These are phyloP conservation scores for Clitocybe nebularis DNA, from an alignment of 1,284 basidiomycete species.

Conservation along the genomic window DNA sequence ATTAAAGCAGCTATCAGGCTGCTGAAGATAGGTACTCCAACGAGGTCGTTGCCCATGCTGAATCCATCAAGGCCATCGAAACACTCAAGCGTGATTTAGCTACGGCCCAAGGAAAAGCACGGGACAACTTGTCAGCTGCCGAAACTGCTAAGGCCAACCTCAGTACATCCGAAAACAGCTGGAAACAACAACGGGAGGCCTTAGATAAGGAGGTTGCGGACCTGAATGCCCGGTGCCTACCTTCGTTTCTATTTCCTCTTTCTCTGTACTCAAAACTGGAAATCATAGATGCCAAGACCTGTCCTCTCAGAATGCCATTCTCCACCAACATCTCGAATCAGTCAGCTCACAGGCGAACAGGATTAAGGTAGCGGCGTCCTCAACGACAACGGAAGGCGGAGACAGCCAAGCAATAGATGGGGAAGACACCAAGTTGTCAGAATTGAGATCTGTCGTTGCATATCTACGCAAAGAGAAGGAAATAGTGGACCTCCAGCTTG, in stretches of 20 bases:
- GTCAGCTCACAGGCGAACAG: slow-evolving; percentile 78
- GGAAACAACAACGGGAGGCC: slow-evolving; percentile 73
- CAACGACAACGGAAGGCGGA: slow-evolving; percentile 35
- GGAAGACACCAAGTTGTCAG: slow-evolving; percentile 59
- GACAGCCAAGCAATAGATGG: slow-evolving; percentile 44
- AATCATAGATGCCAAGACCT: slow-evolving; percentile 67
- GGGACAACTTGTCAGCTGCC: slow-evolving; percentile 55
- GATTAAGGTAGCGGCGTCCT: slow-evolving; percentile 64
- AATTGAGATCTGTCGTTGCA: slow-evolving; percentile 77
- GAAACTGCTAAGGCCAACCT: slow-evolving; percentile 78
- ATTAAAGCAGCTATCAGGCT: slow-evolving; percentile 36
- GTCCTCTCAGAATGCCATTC: slow-evolving; percentile 69
- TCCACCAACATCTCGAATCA: slow-evolving; percentile 85
- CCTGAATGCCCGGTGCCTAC: slow-evolving; percentile 59
- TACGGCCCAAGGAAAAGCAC: slow-evolving; percentile 44
- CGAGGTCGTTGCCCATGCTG: slow-evolving; percentile 81
- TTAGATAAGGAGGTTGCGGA: slow-evolving; percentile 77
- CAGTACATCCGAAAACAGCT: slow-evolving; percentile 67
- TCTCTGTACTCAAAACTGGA: not conserved
- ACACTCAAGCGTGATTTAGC: slow-evolving; percentile 62
- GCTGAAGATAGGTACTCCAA: slow-evolving; percentile 80
- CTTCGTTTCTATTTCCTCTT: not conserved
- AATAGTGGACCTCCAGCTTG: slow-evolving; percentile 83
- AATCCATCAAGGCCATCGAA: slow-evolving; percentile 72
- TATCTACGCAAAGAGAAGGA: slow-evolving; percentile 89